Percentiles rank a stretch among this genome's conserved stretches.
Conservation (phyloP, 2,329 filamentous ascomycete genomes). For the Drechslerella dactyloides region DNA sequence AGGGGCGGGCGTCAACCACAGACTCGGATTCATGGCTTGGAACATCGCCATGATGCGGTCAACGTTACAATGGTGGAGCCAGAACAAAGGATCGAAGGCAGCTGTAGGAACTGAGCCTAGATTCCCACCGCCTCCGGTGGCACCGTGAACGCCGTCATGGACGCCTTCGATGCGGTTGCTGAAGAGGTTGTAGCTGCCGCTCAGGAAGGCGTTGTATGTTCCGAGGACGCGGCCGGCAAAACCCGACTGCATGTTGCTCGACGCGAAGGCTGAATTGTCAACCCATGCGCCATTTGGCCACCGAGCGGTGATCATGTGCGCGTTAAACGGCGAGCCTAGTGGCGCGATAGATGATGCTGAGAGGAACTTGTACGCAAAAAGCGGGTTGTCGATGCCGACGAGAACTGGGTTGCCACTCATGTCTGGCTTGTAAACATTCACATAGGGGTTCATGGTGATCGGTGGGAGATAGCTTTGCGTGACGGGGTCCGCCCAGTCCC, state of each 20-base stretch:
- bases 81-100: constrained; percentile 60
- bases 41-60: constrained; percentile 55
- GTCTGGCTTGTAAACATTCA: constrained; percentile 34
- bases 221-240: constrained; percentile 24
- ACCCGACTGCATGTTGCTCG: constrained; percentile 27
- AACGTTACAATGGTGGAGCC: constrained; percentile 52
- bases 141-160: constrained; percentile 63
- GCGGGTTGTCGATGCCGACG: constrained; percentile 30
- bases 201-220: constrained; percentile 44
- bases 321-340: constrained; percentile 22
- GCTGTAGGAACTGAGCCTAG: constrained; percentile 57
- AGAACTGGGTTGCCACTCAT: constrained; percentile 33
- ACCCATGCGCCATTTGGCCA: constrained; percentile 29
- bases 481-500: constrained; percentile 49
- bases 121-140: constrained; percentile 64
- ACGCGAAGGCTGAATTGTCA: constrained; percentile 28
- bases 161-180: constrained; percentile 59
- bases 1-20: constrained; percentile 33
- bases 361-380: constrained; percentile 49
- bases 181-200: constrained; percentile 49
- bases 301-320: constrained; percentile 25
- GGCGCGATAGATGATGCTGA: constrained; percentile 32
- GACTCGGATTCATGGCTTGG: constrained; percentile 54
- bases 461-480: constrained; percentile 46
- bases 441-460: constrained; percentile 36